These are phyloP conservation scores for Simplicillium sp. DNA, from an alignment of 2,329 filamentous ascomycete genomes.

Conservation along the genomic window DNA sequence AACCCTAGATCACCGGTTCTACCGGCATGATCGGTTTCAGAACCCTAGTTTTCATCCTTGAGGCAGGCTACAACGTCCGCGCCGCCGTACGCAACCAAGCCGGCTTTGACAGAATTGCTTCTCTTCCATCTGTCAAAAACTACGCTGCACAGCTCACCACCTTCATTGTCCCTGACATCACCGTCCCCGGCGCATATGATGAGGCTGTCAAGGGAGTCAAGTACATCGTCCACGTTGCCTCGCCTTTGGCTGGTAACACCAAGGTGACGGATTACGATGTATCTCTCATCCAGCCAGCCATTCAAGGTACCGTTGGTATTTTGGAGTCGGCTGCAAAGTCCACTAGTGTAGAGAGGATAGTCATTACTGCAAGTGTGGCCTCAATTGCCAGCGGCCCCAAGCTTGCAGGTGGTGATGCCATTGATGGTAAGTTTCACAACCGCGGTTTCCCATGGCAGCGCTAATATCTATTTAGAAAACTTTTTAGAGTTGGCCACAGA, in stretches of 20 bases:
- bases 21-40: constrained; percentile 20
- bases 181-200: constrained; percentile 20
- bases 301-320: not conserved
- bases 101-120: constrained; percentile 4
- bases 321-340: not conserved
- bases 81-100: constrained; percentile 16
- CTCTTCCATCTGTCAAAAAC: not conserved
- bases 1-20: constrained; percentile 16
- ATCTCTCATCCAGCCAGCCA: not conserved
- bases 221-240: constrained; percentile 17
- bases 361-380: not conserved
- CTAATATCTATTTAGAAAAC: too few relatives aligned
- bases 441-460: not conserved
- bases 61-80: constrained; percentile 17
- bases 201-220: constrained; percentile 22
- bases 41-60: constrained; percentile 13
- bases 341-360: not conserved
- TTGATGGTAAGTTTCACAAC: not conserved
- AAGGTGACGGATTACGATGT: not conserved
- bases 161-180: constrained; percentile 21
- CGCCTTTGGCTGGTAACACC: constrained; percentile 6
- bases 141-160: constrained; percentile 6
- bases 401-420: too few relatives aligned
- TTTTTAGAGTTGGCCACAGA: not conserved
- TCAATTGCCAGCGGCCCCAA: not conserved